Evolutionary conservation across 805 yeast species (phyloP).

Genomic region (Pichia pseudocactophila): DNA sequence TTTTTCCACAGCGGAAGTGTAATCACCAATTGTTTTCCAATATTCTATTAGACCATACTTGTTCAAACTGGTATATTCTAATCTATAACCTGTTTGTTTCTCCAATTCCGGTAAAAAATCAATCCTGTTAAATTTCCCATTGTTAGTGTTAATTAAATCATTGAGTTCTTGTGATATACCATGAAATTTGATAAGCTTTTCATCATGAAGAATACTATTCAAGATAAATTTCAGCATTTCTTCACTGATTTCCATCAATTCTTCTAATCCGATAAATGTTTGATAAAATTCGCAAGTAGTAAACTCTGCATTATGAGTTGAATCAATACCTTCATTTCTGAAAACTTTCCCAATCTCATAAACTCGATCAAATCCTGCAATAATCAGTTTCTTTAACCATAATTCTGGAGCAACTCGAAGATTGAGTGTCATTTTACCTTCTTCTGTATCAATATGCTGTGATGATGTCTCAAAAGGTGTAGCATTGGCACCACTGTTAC

Average conservation of each 20-base stretch:
- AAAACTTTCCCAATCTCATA: slow-evolving; percentile 82
- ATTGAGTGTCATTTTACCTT: slow-evolving; percentile 31
- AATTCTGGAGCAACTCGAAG: slow-evolving; percentile 91
- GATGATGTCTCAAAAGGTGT: slow-evolving; percentile 63
- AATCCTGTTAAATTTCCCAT: slow-evolving; percentile 31
- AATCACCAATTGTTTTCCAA: neutral
- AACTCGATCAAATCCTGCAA: slow-evolving; percentile 78
- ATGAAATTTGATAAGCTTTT: slow-evolving; percentile 14
- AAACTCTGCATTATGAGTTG: slow-evolving; percentile 92
- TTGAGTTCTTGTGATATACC: slow-evolving; percentile 16
- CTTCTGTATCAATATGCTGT: slow-evolving; percentile 27
- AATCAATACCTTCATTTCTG: slow-evolving; percentile 88
- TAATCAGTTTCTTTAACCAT: slow-evolving; percentile 79
- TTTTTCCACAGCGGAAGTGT: slow-evolving; percentile 18
- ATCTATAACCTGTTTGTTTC: slow-evolving; percentile 33
- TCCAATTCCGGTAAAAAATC: slow-evolving; percentile 68
- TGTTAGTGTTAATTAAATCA: slow-evolving; percentile 10
- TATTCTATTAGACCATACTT: neutral
- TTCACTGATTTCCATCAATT: slow-evolving; percentile 59
- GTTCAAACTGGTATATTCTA: neutral
- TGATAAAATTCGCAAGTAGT: slow-evolving; percentile 86
- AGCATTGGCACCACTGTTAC: slow-evolving; percentile 82
- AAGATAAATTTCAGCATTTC: slow-evolving; percentile 39
- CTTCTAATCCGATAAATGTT: slow-evolving; percentile 55
- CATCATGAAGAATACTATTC: slow-evolving; percentile 21